Conservation (phyloP, 2,329 filamentous ascomycete species). For the Balansia obtecta region DNA sequence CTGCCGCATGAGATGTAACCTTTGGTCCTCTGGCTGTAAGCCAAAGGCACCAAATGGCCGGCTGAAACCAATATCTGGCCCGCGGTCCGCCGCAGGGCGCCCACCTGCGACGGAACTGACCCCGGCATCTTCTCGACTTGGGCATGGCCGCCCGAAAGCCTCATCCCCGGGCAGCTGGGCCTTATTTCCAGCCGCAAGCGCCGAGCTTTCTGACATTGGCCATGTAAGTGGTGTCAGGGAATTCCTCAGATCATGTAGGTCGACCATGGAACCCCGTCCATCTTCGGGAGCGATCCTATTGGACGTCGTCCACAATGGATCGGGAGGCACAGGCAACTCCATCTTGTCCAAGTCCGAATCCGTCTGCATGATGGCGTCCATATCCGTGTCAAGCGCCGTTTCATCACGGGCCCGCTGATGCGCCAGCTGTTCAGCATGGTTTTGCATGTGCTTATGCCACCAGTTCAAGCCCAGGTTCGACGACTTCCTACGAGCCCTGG, state of each 20-base stretch:
- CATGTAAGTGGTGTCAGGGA: conserved; percentile 14
- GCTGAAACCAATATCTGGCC: conserved; percentile 18
- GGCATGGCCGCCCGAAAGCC: not conserved
- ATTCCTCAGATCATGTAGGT: conserved; percentile 11
- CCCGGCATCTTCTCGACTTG: conserved; percentile 7
- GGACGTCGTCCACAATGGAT: conserved; percentile 29
- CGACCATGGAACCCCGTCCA: conserved; percentile 16
- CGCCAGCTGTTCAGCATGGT: conserved; percentile 56
- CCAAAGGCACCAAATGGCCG: conserved; percentile 31
- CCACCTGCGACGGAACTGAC: not conserved
- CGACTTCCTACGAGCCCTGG: conserved; percentile 40
- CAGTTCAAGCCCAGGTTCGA: conserved; percentile 53
- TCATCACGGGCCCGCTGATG: conserved; percentile 26
- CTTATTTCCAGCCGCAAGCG: conserved; percentile 5
- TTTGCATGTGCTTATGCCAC: conserved; percentile 72
- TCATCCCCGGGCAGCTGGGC: not conserved
- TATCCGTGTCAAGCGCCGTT: conserved; percentile 15
- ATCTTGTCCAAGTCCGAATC: conserved; percentile 32
- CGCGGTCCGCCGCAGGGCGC: conserved; percentile 3
- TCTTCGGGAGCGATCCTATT: conserved; percentile 17
- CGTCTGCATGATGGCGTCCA: conserved; percentile 18
- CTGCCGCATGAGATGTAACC: conserved; percentile 35
- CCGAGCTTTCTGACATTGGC: conserved; percentile 8
- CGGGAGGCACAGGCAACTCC: conserved; percentile 26
- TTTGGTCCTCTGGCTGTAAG: conserved; percentile 24